Conservation (phyloP, 2,329 filamentous ascomycete species). For the Basipetospora chlamydospora region DNA sequence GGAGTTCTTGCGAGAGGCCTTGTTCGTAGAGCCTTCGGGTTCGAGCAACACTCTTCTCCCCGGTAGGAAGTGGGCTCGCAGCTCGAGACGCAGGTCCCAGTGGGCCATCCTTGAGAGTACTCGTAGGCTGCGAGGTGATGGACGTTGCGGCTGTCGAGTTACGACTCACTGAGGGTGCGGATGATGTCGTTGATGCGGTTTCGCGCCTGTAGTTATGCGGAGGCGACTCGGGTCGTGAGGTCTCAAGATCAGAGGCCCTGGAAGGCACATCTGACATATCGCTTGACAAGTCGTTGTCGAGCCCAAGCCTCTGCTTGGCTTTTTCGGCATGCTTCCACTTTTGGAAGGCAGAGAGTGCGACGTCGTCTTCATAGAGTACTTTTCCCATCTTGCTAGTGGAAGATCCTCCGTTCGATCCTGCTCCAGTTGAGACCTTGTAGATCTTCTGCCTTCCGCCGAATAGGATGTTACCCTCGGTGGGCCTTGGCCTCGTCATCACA, state of each 20-base stretch:
- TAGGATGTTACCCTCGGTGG: slow-evolving; percentile 77
- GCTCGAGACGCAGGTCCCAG: neutral
- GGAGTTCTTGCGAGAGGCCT: slow-evolving; percentile 61
- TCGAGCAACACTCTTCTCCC: slow-evolving; percentile 42
- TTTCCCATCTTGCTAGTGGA: slow-evolving; percentile 47
- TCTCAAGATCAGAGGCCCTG: slow-evolving; percentile 14
- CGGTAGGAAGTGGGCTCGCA: slow-evolving; percentile 1
- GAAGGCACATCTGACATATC: neutral
- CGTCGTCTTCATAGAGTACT: slow-evolving; percentile 74
- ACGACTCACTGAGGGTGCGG: slow-evolving; percentile 48
- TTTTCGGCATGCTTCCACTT: slow-evolving; percentile 51
- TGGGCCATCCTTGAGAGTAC: slow-evolving; percentile 25
- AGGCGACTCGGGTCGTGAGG: slow-evolving; percentile 24
- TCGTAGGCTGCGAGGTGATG: slow-evolving; percentile 54
- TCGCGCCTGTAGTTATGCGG: slow-evolving; percentile 62
- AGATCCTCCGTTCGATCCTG: slow-evolving; percentile 21
- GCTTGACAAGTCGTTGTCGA: no score
- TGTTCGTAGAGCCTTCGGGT: slow-evolving; percentile 70
- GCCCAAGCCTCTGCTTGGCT: slow-evolving; percentile 27
- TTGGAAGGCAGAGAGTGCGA: slow-evolving; percentile 72
- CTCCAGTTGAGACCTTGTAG: slow-evolving; percentile 60
- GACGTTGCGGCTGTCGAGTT: slow-evolving; percentile 84
- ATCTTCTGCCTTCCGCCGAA: slow-evolving; percentile 95
- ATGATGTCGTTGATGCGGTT: slow-evolving; percentile 75
- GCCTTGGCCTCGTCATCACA: slow-evolving; percentile 73